Base-by-base conservation (phyloP, 208 protist genomes). In the Herpetomonas samuelpessoai region DNA sequence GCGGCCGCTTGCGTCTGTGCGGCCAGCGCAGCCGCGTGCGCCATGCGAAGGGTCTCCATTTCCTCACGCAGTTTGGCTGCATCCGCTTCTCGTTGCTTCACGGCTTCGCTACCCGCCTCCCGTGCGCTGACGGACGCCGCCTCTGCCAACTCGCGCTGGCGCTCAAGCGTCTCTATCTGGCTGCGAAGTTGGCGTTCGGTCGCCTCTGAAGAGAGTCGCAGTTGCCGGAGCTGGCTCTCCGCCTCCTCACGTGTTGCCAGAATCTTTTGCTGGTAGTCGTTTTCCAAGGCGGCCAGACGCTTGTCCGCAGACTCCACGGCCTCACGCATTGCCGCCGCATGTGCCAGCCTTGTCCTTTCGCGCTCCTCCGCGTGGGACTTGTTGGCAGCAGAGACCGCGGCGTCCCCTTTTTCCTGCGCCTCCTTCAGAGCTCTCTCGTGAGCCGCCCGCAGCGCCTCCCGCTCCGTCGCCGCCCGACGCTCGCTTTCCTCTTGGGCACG, bases 41-140 rank as follows among this genome's bases (percentile, higher is more conserved):
- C 22, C 18, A 47, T 45, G 41, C 73, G 35, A 2, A 74, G 52
- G n/a, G 18, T n/a, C 29, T 63, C 57, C 7, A 75, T 30, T 45
- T 73, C 63, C 21, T 62, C 56, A 18, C 53, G 53, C 44, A 24
- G 12, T 19, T 41, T 38, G 14, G 24, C 12, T 0, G 54, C 45
- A 25, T 53, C n/a, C 3, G 22, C 31, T 30, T 49, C 21, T 10
- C 24, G 14, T 14, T 41, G 9, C 9, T 41, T 6, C 9, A 41
- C 35, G 14, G 35, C 35, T 14, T 41, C 14, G 35, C 9, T 14
- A 14, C 35, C 35, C 6, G 35, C 61, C 38, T 66, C 26, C 39
- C 22, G 38, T 26, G 22, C 30, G 6, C 30, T 10, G n/a, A 2
- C 9, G 27, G 74, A 26, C 16, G 22, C 56, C 1, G 41, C 29